phyloP scores from a whole-genome alignment of 768 basidiomycete genomes.

The Lactarius hengduanensis region DNA sequence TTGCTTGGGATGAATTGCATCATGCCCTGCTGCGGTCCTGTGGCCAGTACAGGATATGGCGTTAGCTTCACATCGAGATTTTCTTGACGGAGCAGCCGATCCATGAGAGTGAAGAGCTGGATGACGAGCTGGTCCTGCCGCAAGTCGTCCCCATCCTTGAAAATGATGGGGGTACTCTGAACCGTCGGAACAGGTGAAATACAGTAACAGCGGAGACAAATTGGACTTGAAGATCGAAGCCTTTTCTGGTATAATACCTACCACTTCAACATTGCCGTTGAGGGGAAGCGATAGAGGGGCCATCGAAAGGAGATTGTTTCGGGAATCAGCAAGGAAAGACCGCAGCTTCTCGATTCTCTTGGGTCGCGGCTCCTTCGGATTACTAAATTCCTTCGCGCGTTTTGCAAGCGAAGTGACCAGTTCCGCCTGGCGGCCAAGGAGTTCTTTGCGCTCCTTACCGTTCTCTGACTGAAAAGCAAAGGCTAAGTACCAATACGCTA shows the following conservation, averaged over 20 bases:
- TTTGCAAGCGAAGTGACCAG: slow-evolving; percentile 84
- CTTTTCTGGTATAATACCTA: slow-evolving; percentile 87
- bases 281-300: slow-evolving; percentile 84
- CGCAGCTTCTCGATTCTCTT: slow-evolving; percentile 98
- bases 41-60: slow-evolving; percentile 92
- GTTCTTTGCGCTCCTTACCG: slow-evolving; percentile 78
- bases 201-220: slow-evolving; percentile 86
- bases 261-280: slow-evolving; percentile 81
- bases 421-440: slow-evolving; percentile 89
- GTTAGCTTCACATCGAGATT: slow-evolving; percentile 90
- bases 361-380: slow-evolving; percentile 88
- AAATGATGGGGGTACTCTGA: slow-evolving; percentile 92
- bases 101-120: slow-evolving; percentile 99
- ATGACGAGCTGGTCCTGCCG: slow-evolving; percentile 98
- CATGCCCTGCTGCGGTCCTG: slow-evolving; percentile 92
- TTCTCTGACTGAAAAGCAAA: slow-evolving; percentile 52
- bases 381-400: slow-evolving; percentile 82
- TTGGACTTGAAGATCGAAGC: slow-evolving; percentile 98
- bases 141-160: slow-evolving; percentile 99
- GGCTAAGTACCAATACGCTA: neutral
- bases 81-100: slow-evolving; percentile 87
- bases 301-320: slow-evolving; percentile 79
- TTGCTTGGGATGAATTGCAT: slow-evolving; percentile 94
- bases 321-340: slow-evolving; percentile 78
- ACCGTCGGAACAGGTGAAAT: slow-evolving; percentile 83